Evolutionary conservation across 345 rosid genomes (phyloP), one percentile per base, ranked within the genome.

Genomic region (Clarkia xantiana): DNA sequence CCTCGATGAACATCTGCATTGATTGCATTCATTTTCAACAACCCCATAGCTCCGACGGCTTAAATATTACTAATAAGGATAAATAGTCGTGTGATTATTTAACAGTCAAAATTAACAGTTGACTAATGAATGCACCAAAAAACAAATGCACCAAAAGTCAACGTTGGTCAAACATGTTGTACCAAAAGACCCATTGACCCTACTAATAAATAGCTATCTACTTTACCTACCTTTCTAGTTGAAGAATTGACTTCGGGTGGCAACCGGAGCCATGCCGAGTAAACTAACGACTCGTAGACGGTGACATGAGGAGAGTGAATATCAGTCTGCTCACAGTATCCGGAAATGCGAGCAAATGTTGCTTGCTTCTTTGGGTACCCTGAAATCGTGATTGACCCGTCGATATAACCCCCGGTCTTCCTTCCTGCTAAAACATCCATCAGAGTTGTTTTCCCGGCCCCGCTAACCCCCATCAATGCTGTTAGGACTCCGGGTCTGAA

Each of bases 381-480:
- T 36, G 89, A 73, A 49, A 81, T 71, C 38, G 69, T 54, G 54
- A 78, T 71, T 7, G 47, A 61, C 44, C 89, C 84, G 3, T 57
- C 68, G 16, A 76, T 70, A 54, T 78, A 71, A 41, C 89, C 84
- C 9, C 80, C 82, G 3, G 89, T 81, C 76, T 81, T 81, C 60
- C 89, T 73, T 52, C 89, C 89, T 4, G 89, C 76, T 62, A 81
- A 53, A 12, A 81, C 84, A 62, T 81, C 89, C 89, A 81, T 73
- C 8, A 81, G 68, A 18, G 89, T 81, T 52, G 89, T 81, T 53
- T 81, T 81, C 11, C 89, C 84, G 39, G 84, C 84, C 2, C 89
- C 89, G 36, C 84, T 78, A 40, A 81, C 59, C 4, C 89, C 89
- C 84, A 81, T 81, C 14, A 81, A 60, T 42, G 89, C 84, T 10